Evolutionary conservation across 1,139 yeast species (phyloP).

Genomic region (Diutina sp.): DNA sequence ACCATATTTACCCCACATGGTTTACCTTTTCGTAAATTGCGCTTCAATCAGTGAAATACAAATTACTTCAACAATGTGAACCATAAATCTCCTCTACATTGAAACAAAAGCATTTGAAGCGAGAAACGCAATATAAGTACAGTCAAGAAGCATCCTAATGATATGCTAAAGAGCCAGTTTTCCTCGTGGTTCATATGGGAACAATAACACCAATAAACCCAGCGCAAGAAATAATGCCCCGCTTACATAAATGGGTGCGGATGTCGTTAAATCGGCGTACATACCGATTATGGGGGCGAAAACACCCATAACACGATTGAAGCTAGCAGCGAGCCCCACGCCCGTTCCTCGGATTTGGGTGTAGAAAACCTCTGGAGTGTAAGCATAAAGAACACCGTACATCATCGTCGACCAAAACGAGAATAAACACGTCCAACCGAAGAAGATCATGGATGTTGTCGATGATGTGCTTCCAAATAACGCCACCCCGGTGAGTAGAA

Average conservation of each 20-base stretch:
- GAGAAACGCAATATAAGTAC: not conserved
- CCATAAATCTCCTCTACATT: no score
- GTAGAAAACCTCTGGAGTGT: constrained; percentile 33
- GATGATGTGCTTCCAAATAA: constrained; percentile 31
- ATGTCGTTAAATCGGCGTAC: constrained; percentile 26
- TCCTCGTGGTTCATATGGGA: constrained; percentile 26
- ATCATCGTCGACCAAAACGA: constrained; percentile 27
- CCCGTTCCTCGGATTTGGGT: constrained; percentile 31
- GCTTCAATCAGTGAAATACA: no score
- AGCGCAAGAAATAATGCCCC: constrained; percentile 27
- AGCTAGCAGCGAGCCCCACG: constrained; percentile 29
- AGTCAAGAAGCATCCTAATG: not conserved
- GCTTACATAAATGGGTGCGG: constrained; percentile 31
- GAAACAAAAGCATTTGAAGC: not conserved
- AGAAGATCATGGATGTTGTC: constrained; percentile 20
- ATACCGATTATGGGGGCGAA: constrained; percentile 34
- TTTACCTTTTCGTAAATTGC: no score
- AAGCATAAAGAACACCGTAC: constrained; percentile 33
- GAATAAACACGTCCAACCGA: constrained; percentile 33
- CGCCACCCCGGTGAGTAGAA: constrained; percentile 25
- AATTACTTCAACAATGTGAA: no score
- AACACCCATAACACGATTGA: constrained; percentile 28
- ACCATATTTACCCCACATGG: not conserved
- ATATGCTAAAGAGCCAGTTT: constrained; percentile 4
- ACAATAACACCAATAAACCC: constrained; percentile 20